Evolutionary conservation across 1,139 yeast genomes (phyloP).

Genomic region (Kluyveromyces sp.): DNA sequence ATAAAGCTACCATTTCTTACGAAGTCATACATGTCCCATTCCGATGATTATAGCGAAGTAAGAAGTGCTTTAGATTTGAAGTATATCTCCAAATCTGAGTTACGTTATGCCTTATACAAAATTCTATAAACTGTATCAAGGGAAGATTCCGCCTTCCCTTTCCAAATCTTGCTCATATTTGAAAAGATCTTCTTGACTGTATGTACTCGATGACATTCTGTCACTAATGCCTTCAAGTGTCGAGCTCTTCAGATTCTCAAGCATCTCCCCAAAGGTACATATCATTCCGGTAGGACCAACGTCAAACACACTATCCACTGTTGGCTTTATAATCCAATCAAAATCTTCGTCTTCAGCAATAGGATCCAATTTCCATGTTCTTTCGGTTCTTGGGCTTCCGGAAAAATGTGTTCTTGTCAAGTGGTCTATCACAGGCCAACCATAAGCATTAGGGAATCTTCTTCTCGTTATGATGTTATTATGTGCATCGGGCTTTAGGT

Average conservation of each 20-base stretch:
- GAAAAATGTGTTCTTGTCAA: constrained; percentile 56
- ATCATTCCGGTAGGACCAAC: constrained; percentile 68
- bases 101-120: constrained; percentile 33
- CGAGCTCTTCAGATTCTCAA: constrained; percentile 23
- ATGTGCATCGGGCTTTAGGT: constrained; percentile 87
- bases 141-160: constrained; percentile 6
- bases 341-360: constrained; percentile 15
- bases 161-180: constrained; percentile 12
- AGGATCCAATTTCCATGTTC: constrained; percentile 59
- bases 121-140: constrained; percentile 12
- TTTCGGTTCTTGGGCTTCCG: constrained; percentile 55
- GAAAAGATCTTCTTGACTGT: constrained; percentile 16
- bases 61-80: constrained; percentile 18
- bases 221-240: constrained; percentile 3
- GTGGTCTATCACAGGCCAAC: constrained; percentile 93
- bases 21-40: constrained; percentile 25
- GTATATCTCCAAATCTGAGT: constrained; percentile 28
- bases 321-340: constrained; percentile 45
- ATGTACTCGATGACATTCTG: neutral
- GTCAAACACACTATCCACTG: constrained; percentile 47
- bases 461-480: constrained; percentile 87
- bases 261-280: constrained; percentile 50
- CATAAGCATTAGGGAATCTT: constrained; percentile 87
- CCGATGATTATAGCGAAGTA: constrained; percentile 21
- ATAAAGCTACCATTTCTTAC: constrained; percentile 31